Evolutionary conservation across 2,329 filamentous ascomycete species (phyloP), one percentile per base, ranked within the genome.

Genomic region (Ascochyta clinopodiicola): DNA sequence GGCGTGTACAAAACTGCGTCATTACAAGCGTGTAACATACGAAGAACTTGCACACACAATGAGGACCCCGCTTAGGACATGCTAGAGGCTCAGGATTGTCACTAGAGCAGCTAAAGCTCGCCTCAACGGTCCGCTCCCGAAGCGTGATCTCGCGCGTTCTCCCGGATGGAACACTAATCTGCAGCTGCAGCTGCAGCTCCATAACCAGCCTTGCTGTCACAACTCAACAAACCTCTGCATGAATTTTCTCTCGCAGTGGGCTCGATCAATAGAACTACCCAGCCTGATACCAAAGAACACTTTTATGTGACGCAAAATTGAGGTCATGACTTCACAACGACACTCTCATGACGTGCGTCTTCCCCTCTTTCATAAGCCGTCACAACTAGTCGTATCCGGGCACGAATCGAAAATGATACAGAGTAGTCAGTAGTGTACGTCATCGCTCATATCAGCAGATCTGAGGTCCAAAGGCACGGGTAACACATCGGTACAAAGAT

Each of bases 101-200:
- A 31, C 29, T 31, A 31, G 12, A 43, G 17, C 3, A 29, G 22
- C 17, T 43, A n/a, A 37, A 8, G 4, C n/a, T 38, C 22, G 32
- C 12, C n/a, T 34, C 4, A 35, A 37, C 32, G 47, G 38, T n/a
- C 31, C 39, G 39, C 32, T 44, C 39, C 32, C 17, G 32, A 25
- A 44, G 7, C 8, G 6, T 36, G 7, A 9, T 17, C 25, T 37
- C 32, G 22, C 38, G 25, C 19, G 29, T 31, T 6, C 6, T 29
- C 25, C 47, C 39, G 31, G 2, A 32, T 44, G 47, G 47, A 38
- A 44, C 39, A 50, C 47, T 44, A 50, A 44, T 24, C 24, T 37
- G 9, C 21, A 27, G 32, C 24, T 37, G 9, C 21, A 27, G 12
- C 24, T 44, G 47, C 46, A 50, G 46, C 31, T 35, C 17, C 24